These are phyloP conservation scores for Euphorbia lathyris DNA, from an alignment of 345 rosid genomes.

Conservation along the genomic window DNA sequence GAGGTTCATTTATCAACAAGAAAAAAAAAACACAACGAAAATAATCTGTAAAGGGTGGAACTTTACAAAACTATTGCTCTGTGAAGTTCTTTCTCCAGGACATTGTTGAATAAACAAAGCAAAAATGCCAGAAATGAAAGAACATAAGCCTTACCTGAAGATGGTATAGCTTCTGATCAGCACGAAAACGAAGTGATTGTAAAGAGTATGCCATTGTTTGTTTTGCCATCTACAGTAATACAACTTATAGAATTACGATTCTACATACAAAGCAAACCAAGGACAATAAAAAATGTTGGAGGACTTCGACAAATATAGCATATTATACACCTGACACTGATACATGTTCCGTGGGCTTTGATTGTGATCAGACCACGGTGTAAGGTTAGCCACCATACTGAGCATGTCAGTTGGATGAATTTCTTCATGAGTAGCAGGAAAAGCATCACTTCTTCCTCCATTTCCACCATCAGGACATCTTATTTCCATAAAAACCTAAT, in stretches of 20 bases:
- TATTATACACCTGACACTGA: slow-evolving; percentile 75
- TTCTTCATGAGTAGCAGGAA: slow-evolving; percentile 91
- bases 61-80: not conserved
- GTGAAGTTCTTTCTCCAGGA: not conserved
- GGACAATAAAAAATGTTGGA: not conserved
- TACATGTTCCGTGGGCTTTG: slow-evolving; percentile 99
- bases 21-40: not conserved
- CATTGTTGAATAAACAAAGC: not conserved
- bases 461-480: slow-evolving; percentile 95
- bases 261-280: slow-evolving; percentile 11
- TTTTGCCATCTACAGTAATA: slow-evolving; percentile 74
- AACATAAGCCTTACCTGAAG: slow-evolving; percentile 57
- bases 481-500: slow-evolving; percentile 94
- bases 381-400: slow-evolving; percentile 95
- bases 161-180: slow-evolving; percentile 95
- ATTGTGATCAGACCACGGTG: slow-evolving; percentile 99
- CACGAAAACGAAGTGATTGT: slow-evolving; percentile 75
- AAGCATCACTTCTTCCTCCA: slow-evolving; percentile 71
- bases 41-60: not conserved
- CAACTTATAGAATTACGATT: not conserved
- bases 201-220: slow-evolving; percentile 94
- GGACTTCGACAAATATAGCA: slow-evolving; percentile 3
- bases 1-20: not conserved
- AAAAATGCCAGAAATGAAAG: slow-evolving; percentile 2
- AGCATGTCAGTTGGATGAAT: slow-evolving; percentile 92